Conservation (phyloP, 2,329 filamentous ascomycete species). For the Fusarium tupiense region DNA sequence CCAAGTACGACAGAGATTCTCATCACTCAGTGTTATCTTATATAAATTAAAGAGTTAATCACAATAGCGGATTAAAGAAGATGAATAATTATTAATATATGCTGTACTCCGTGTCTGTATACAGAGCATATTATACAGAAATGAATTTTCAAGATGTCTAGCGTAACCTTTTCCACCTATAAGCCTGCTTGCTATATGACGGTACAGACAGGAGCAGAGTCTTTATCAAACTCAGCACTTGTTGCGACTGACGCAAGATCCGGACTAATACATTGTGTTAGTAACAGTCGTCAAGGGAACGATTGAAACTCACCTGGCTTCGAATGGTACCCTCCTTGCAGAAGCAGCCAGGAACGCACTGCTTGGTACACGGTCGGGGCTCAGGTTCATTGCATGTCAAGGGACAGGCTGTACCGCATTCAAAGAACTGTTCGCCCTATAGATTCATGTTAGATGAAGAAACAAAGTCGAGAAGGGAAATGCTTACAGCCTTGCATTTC, state of each 20-base stretch:
- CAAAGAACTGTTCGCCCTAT: neutral
- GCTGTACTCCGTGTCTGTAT: neutral
- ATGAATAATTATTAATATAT: no score
- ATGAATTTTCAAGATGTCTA: neutral
- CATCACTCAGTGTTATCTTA: neutral
- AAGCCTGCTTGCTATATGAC: rapidly evolving
- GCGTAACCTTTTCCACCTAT: no score
- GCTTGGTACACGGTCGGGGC: neutral
- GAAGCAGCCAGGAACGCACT: neutral
- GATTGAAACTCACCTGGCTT: neutral
- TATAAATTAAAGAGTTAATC: neutral
- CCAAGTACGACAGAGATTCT: rapidly evolving
- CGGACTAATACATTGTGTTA: neutral
- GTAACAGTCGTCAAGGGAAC: rapidly evolving
- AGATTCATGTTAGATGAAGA: rapidly evolving
- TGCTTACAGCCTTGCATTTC: neutral
- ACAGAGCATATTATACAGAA: neutral
- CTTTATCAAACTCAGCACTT: neutral
- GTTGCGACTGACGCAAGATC: neutral
- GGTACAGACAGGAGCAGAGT: neutral
- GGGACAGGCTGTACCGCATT: neutral
- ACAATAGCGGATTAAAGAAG: rapidly evolving
- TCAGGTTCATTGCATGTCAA: neutral
- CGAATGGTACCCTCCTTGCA: neutral
- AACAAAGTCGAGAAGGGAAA: rapidly evolving